Base-by-base conservation (phyloP, 208 protist genomes). In the Zelonia costaricensis region DNA sequence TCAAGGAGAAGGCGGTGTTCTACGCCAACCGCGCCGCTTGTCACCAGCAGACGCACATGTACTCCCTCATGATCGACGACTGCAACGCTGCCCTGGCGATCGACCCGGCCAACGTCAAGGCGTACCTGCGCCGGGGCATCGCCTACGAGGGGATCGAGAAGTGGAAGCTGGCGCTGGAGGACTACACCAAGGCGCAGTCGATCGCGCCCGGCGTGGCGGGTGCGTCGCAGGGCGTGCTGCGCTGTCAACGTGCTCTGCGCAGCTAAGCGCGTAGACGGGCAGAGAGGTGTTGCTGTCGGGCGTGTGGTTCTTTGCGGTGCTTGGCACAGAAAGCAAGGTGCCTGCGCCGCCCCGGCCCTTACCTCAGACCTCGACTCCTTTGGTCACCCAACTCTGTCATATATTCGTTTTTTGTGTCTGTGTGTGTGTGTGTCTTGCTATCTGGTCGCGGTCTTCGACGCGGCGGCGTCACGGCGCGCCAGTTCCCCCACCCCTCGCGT, bases 11-110 rank as follows among this genome's bases (percentile, higher is more conserved):
- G 78, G 88, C 87, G 22, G 92, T 83, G 46, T 97, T 80, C 67
- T 96, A 94, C 65, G 64, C 88, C 23, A 97, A 97, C 70, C 82
- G 91, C 36, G 93, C 93, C 4, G 89, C 93, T 13, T 97, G 93
- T 77, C 63, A 92, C 69, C 88, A 95, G 62, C 91, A 97, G 64
- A 93, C 84, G 15, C 91, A 94, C 75, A 77, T 80, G 55, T 96
- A 97, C 71, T 27, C 76, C 20, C 56, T 70, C 48, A 93, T 97
- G 76, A 77, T 96, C 33, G 78, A 84, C 15, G 89, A 97, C 75
- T 96, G 91, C 70, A 84, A 86, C 54, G 76, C 69, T 13, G 93
- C 93, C 1, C 25, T 97, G 20, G 54, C 53, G 18, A 90, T 97
- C 66, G 84, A 97, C 46, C 44, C 76, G 7, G 60, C 35, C 9